Evolutionary conservation across 2,329 filamentous ascomycete genomes (phyloP).

Genomic region (Nemania bipapillata): DNA sequence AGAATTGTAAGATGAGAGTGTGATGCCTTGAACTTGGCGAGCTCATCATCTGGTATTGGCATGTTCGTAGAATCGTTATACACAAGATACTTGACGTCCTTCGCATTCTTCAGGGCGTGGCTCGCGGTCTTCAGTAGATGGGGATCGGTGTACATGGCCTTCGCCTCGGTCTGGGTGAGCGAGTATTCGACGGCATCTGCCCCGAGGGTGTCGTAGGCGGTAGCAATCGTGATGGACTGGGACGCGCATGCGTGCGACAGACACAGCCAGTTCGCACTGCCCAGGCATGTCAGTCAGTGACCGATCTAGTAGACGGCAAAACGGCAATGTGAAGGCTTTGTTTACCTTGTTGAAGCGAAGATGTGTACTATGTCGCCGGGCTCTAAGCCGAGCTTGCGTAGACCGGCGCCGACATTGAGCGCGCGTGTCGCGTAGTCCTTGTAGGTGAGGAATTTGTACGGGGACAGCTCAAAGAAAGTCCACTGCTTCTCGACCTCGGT

Average conservation of each 20-base stretch:
- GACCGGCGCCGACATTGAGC: slow-evolving; percentile 75
- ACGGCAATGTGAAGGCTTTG: slow-evolving; percentile 29
- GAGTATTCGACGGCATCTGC: slow-evolving; percentile 86
- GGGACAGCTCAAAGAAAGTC: slow-evolving; percentile 86
- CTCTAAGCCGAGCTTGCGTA: slow-evolving; percentile 78
- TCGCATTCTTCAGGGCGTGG: slow-evolving; percentile 66
- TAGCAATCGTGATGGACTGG: slow-evolving; percentile 91
- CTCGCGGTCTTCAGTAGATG: slow-evolving; percentile 73
- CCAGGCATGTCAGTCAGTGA: slow-evolving; percentile 34
- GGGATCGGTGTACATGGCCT: slow-evolving; percentile 87
- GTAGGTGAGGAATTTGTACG: slow-evolving; percentile 81
- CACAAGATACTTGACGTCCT: slow-evolving; percentile 68
- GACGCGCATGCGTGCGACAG: slow-evolving; percentile 80
- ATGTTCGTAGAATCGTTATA: slow-evolving; percentile 68
- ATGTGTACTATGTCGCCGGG: slow-evolving; percentile 78
- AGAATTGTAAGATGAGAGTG: slow-evolving; percentile 65
- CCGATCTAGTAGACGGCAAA: background rate
- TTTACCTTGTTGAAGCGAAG: slow-evolving; percentile 82
- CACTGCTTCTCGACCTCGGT: slow-evolving; percentile 88
- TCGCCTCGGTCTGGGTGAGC: slow-evolving; percentile 80
- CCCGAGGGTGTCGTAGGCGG: slow-evolving; percentile 92
- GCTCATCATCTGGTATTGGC: slow-evolving; percentile 63
- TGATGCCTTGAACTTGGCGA: slow-evolving; percentile 67
- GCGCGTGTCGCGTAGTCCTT: slow-evolving; percentile 78
- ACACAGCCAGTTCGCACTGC: slow-evolving; percentile 82